Base-by-base conservation (phyloP, 345 rosid species). In the Capsella bursapastoris region DNA sequence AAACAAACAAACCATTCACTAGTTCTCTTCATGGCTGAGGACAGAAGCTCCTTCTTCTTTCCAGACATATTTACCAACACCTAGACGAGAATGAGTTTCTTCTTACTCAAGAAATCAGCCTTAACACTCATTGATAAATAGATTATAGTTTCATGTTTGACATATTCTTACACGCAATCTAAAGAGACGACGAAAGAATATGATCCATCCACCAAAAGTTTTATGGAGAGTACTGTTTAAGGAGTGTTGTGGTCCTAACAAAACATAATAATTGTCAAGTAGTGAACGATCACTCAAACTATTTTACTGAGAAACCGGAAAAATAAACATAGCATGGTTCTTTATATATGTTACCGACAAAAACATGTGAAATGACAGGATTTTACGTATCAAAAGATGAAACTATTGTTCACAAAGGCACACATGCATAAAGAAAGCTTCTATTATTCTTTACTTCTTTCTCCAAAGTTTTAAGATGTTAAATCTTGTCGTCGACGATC, bases 1-100 rank as follows among this genome's bases (percentile, higher is more conserved):
- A 66, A 74, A 87, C 94, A 22, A 22, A 1, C 66, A 74, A 74
- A 90, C 96, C 98, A 91, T 74, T 89, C 95, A 70, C 88, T 88
- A 62, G 98, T 91, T 87, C 97, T 86, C 86, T 87, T 86, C 98
- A 88, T 87, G 69, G 86, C 96, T 75, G 85, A 65, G 25, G 96
- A 85, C 78, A 85, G 69, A 77, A 89, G 92, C 78, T 91, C 97
- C 68, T 87, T 83, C 83, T 75, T 91, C 75, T 82, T 83, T 50
- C 85, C 65, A 15, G 82, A 71, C 91, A 83, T 91, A 66, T 57
- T 67, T 70, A 72, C 29, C 7, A 64, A 63, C 66, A 28, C 79
- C 22, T 57, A 22, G 34, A 48, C 27, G 18, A 14, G 15, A 14
- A 38, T 12, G 7, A 3, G 59, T 76, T 83, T 70, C 78, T 81